Base-by-base conservation (phyloP, 305 asterid genomes). In the Solanum hybrid region DNA sequence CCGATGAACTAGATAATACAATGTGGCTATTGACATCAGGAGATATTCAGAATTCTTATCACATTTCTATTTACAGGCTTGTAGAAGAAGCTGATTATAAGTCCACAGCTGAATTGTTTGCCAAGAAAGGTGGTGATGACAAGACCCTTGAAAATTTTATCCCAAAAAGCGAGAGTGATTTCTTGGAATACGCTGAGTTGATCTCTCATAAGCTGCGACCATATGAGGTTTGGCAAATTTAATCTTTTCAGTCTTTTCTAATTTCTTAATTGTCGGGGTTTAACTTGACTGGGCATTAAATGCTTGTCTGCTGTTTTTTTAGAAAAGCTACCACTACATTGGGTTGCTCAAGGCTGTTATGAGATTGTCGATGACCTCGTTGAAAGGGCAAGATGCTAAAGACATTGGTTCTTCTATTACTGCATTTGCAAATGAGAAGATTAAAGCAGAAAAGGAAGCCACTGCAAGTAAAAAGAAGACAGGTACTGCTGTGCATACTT, bases 51-150 rank as follows among this genome's bases (percentile, higher is more conserved):
- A 90, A 20, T 79, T 72, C 56, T 69, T 24, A 29, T 20, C 79
- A 22, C 88, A 34, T 79, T 29, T 64, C 51, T 12, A 37, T 38
- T 79, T 87, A 29, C 95, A 96, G 99, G 97, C 98, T 97, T 87
- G 98, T 96, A 4, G 99, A 97, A 91, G 99, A 97, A 93, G 99
- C 99, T 82, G 99, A 97, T 92, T 96, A 91, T 89, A 96, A 94
- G 94, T 87, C 98, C 38, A 96, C 99, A n/a, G 89, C 97, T 42
- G 98, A 97, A 91, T 87, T 97, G 86, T 97, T 97, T 93, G 95
- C 93, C 31, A 96, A 92, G 93, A 95, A 86, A 90, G 96, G 93
- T 79, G 96, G 93, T 82, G 96, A 93, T 90, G 97, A 94, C n/a
- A 97, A 94, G 66, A 94, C 94, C 37, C 92, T 97, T n/a, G 98